Evolutionary conservation across 768 basidiomycete genomes (phyloP), one percentile per base, ranked within the genome.

Genomic region (Auricularia sp.): DNA sequence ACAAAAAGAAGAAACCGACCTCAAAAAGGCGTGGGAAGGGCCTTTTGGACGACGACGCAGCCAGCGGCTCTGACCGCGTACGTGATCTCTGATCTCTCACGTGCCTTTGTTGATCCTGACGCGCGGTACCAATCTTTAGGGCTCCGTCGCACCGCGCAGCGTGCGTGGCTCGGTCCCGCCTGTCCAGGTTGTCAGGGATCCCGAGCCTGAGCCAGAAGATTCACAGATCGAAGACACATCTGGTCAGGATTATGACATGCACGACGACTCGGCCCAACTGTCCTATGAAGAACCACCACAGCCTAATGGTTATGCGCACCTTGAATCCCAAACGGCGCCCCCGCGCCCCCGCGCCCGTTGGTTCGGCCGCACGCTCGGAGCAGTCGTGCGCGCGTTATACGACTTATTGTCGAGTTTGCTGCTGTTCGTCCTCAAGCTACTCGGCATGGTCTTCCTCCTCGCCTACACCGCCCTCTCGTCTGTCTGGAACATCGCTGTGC

Each of bases 1-100:
- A 76, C 62, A 79, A 76, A 69, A 82, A 79, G 75, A 86, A 80
- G 73, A 84, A 77, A 70, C 80, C 73, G 67, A 77, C 69, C 62
- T 70, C 65, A 34, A 61, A 53, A 66, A 73, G 69, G 68, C 80
- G 77, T 8, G 75, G 76, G 36, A 80, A 68, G 76, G 71, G 3
- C 58, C 35, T 39, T n/a, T 10, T 29, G 23, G 56, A 59, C 34
- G 56, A 59, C 23, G 56, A 59, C 53, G 53, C n/a, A 6, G 23
- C 56, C 23, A 59, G 56, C 34, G 56, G 56, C 29, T 59, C 56
- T 14, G 56, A 59, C 23, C 23, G 56, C 8, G 56, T 59, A 4
- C 14, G 56, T 59, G 23, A 44, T 29, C 59, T 39, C 14, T 7
- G 6, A 12, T 44, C 29, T 16, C 36, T 34, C 36, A 58, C 56